Evolutionary conservation across 2,329 filamentous ascomycete species (phyloP), one percentile per base, ranked within the genome.

Genomic region (Microsporum audouinii): DNA sequence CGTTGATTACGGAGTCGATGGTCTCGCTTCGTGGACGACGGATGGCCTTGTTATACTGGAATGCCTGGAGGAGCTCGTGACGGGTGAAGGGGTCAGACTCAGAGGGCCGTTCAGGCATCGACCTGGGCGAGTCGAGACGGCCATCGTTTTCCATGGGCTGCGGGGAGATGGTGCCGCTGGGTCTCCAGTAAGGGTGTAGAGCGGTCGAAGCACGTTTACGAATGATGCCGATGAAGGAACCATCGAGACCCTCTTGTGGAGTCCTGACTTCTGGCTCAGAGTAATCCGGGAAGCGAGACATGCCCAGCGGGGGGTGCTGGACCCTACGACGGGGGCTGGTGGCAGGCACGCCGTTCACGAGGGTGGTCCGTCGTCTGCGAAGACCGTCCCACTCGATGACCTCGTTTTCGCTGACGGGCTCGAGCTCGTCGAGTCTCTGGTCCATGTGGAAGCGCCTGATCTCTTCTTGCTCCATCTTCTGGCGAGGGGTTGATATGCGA

Each of bases 331-430:
- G 73, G n/a, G 65, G 69, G 36, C 66, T 65, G 41, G 71, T 76
- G 51, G 72, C 71, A 14, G 82, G 66, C 3, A 71, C 70, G 34
- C 77, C 77, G 45, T 77, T 71, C 29, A 77, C 78, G 23, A 81
- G 65, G 51, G 84, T 72, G 1, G 84, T 86, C 70, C 79, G 84
- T 59, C 94, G 82, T 67, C 91, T 81, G 68, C 92, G 83, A 58
- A 99, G 76, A 3, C 94, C 94, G 74, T 97, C 94, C 86, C 91
- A 99, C 74, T 97, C 91, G 64, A 89, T 87, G 34, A 84, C 79
- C 29, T 91, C 89, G 66, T 90, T 84, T 70, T 96, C 91, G 55
- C 81, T 83, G 59, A 95, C 87, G 1, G 89, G 83, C 61, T 86
- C 84, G 71, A 95, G 85, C 55, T 79, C 76, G 66, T 91, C 87